Evolutionary conservation across 164 flowering plant species (phyloP).

Genomic region (Akebia trifoliata): DNA sequence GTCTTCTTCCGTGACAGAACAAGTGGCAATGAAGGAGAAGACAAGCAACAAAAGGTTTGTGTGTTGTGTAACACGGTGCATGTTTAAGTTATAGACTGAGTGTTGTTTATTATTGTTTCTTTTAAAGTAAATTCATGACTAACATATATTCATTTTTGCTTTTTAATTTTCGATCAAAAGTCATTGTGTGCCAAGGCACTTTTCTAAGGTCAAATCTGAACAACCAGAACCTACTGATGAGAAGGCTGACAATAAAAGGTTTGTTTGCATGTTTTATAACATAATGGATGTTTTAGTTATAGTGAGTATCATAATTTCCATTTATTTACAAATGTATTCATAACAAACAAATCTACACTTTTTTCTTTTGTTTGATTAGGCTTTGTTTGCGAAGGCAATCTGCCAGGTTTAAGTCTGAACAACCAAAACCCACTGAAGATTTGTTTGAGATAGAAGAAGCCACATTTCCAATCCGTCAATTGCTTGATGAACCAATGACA

Average conservation of each 20-base stretch:
- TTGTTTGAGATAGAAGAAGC: slow-evolving; percentile 56
- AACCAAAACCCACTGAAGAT: slow-evolving; percentile 35
- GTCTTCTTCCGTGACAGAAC: slow-evolving; percentile 22
- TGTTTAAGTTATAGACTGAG: too few relatives aligned
- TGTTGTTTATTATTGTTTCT: neutral
- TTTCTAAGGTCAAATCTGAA: slow-evolving; percentile 4
- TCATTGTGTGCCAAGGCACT: slow-evolving; percentile 15
- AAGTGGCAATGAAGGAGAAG: slow-evolving; percentile 29
- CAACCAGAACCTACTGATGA: slow-evolving; percentile 10
- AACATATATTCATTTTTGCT: neutral
- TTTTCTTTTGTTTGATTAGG: slow-evolving; percentile 21
- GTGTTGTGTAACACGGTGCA: too few relatives aligned
- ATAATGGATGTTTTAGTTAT: neutral
- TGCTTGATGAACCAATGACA: slow-evolving; percentile 14
- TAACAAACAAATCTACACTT: neutral
- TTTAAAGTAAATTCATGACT: neutral
- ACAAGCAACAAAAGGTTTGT: slow-evolving; percentile 50
- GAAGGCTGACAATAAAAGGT: slow-evolving; percentile 17
- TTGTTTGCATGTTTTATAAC: neutral
- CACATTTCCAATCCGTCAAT: slow-evolving; percentile 19
- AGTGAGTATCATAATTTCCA: neutral
- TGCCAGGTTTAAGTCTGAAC: slow-evolving; percentile 30
- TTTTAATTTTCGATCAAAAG: slow-evolving; percentile 15
- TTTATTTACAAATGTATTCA: neutral
- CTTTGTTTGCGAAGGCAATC: slow-evolving; percentile 62